Base-by-base conservation (phyloP, 495 filamentous ascomycete genomes). In the Trichoderma virens region DNA sequence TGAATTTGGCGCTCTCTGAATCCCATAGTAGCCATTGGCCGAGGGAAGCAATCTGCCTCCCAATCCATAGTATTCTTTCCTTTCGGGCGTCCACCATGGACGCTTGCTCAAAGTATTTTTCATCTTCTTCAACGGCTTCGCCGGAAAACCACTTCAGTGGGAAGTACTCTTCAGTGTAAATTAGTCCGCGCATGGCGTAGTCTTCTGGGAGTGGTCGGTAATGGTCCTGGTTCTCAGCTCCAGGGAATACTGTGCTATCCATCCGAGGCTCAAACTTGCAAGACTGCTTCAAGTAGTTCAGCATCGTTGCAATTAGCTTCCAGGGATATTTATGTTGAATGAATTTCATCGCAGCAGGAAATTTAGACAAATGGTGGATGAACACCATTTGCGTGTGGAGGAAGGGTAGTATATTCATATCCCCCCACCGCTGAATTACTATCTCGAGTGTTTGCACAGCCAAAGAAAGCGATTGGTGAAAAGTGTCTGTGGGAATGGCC, bases 171-270 rank as follows among this genome's bases (percentile, higher is more conserved):
- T 85, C 80, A 4, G 82, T 83, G 85, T 88, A 96, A 3, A 87
- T 70, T 23, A 93, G 82, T 0, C 93, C 94, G 5, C 88, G 83
- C 63, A 96, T 85, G 0, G 86, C 78, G 65, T 86, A 97, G 67
- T 98, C 94, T 66, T 97, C 94, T 0, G 91, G 87, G 0, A 97
- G 71, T 5, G 91, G 91, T n/a, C 83, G 77, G 8, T 69, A 76
- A 8, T 62, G 59, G 16, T 70, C 70, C 27, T 77, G 81, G 47
- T 85, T 81, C 2, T 85, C 78, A 6, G 79, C 70, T 56, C 70
- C 66, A 0, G 84, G 87, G 59, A 90, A 88, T 0, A 67, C 67
- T 39, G 79, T 70, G 32, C 70, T 69, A 59, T 86, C 82, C 35
- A 88, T 76, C 1, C 79, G 79, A 14, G 61, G 61, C 27, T 71